These are phyloP conservation scores for Solanum habrochaites DNA, from an alignment of 257 asterid genomes.

Conservation along the genomic window DNA sequence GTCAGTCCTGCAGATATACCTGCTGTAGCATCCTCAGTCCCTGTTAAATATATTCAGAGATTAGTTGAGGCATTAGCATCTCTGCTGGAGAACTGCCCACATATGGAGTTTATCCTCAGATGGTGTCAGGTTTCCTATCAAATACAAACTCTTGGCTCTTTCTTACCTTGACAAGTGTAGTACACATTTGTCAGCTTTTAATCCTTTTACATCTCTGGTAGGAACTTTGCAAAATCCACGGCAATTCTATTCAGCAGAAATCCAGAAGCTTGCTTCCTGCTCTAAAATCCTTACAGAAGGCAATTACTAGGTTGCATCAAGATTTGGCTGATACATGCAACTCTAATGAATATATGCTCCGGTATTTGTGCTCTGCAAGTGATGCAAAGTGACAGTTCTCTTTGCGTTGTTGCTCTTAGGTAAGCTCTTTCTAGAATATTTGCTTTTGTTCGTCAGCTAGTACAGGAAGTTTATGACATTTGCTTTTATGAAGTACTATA, in stretches of 20 bases:
- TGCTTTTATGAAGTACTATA: not conserved
- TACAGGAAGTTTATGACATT: not conserved
- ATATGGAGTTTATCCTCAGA: conserved; percentile 74
- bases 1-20: conserved; percentile 70
- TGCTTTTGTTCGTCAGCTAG: not conserved
- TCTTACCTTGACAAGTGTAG: not conserved
- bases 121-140: conserved; percentile 76
- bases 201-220: conserved; percentile 10
- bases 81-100: conserved; percentile 77
- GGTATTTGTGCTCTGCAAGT: conserved; percentile 58
- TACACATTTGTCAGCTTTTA: not conserved
- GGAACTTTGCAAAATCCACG: conserved; percentile 81
- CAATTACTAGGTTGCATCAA: conserved; percentile 69
- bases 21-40: conserved; percentile 70
- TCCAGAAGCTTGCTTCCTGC: conserved; percentile 76
- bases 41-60: conserved; percentile 75
- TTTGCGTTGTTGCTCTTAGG: not conserved
- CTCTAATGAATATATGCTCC: conserved; percentile 80
- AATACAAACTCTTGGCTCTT: not conserved
- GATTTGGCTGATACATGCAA: conserved; percentile 91
- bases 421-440: not conserved
- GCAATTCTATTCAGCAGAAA: conserved; percentile 68
- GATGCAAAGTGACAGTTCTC: conserved; percentile 17
- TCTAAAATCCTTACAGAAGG: conserved; percentile 76
- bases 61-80: conserved; percentile 75